Conservation (phyloP, 2,329 filamentous ascomycete species). For the Aspergillus pseudoviridinutans region DNA sequence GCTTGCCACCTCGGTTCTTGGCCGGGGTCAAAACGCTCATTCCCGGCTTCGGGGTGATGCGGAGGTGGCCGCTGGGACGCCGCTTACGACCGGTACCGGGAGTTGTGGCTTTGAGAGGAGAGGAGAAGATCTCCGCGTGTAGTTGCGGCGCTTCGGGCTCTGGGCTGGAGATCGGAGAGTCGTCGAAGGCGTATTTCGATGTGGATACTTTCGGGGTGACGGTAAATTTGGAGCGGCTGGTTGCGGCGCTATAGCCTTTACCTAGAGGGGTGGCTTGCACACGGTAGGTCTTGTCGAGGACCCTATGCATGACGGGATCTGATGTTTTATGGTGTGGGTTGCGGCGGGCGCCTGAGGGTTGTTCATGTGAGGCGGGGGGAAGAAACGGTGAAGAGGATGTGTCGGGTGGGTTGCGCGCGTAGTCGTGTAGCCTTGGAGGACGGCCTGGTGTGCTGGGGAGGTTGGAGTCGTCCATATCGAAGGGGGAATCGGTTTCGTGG, state of each 20-base stretch:
- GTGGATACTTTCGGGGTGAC: conserved; percentile 29
- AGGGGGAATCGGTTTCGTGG: conserved; percentile 40
- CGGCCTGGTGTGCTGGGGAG: conserved; percentile 35
- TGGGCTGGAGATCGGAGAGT: conserved; percentile 66
- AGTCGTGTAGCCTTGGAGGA: conserved; percentile 13
- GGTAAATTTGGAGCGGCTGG: conserved; percentile 29
- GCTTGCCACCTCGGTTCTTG: conserved; percentile 28
- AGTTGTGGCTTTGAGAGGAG: conserved; percentile 53
- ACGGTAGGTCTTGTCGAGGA: conserved; percentile 95
- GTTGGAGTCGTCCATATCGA: conserved; percentile 31
- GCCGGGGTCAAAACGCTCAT: conserved; percentile 80
- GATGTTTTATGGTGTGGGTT: conserved; percentile 35
- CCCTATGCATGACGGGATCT: conserved; percentile 79
- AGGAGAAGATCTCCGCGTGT: conserved; percentile 80
- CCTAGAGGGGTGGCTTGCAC: conserved; percentile 86
- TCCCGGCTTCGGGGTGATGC: conserved; percentile 64
- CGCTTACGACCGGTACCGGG: conserved; percentile 42
- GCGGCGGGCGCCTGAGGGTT: conserved; percentile 38
- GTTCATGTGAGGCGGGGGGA: conserved; percentile 45
- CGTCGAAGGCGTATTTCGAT: conserved; percentile 27
- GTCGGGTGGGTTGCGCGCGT: conserved; percentile 53
- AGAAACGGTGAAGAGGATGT: conserved; percentile 54
- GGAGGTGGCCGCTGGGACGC: conserved; percentile 35
- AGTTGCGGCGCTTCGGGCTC: conserved; percentile 77
- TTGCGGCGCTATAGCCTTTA: conserved; percentile 31